Conservation (phyloP, 176 grass and related monocot genomes). For the Echinochloa phyllopogon region DNA sequence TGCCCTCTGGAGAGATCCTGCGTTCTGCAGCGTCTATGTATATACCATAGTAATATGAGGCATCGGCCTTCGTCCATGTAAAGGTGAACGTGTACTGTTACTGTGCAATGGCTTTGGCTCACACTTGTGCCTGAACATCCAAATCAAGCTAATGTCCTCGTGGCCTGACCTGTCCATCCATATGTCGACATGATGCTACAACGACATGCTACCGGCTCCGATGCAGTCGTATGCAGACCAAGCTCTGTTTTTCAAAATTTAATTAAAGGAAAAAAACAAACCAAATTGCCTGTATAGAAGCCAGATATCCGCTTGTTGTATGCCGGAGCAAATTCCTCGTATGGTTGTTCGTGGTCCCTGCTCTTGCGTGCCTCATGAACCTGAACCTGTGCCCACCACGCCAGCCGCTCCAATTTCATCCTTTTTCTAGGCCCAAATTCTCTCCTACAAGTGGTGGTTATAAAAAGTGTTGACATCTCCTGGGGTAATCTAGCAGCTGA, state of each 20-base stretch:
- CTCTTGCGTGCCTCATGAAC: background rate
- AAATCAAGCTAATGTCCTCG: background rate
- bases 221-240: no score
- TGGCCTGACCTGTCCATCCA: background rate
- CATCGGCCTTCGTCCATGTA: background rate
- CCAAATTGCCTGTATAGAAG: background rate
- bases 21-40: background rate
- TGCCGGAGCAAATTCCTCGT: background rate
- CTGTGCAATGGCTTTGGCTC: background rate
- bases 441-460: background rate
- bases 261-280: background rate
- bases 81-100: background rate
- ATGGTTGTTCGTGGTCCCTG: background rate
- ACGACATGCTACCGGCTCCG: background rate
- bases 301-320: background rate
- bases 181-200: slow-evolving; percentile 22
- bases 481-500: slow-evolving; percentile 9
- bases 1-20: background rate
- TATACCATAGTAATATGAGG: background rate
- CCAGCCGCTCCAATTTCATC: background rate
- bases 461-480: background rate
- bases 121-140: background rate
- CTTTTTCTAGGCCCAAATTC: background rate
- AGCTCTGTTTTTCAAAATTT: background rate
- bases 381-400: background rate